Conservation (phyloP, 768 basidiomycete genomes). For the Lactarius evosmus region DNA sequence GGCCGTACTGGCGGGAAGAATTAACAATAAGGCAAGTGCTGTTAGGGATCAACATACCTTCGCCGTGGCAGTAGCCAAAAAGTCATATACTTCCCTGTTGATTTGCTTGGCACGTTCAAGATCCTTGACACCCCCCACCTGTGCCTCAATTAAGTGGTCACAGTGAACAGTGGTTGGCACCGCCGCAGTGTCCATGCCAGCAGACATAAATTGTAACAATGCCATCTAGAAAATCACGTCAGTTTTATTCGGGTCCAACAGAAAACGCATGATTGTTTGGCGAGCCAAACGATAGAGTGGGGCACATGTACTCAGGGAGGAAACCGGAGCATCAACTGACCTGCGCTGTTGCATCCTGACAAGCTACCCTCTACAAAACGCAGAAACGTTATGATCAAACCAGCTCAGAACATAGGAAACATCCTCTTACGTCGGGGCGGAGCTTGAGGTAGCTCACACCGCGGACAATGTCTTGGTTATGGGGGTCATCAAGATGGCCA, state of each 20-base stretch:
- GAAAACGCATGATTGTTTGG: background rate
- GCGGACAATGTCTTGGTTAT: slow-evolving; percentile 84
- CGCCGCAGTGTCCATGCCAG: slow-evolving; percentile 95
- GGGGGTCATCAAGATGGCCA: slow-evolving; percentile 95
- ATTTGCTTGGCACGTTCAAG: slow-evolving; percentile 85
- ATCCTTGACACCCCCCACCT: slow-evolving; percentile 91
- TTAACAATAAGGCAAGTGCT: slow-evolving; percentile 10
- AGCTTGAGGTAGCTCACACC: slow-evolving; percentile 96
- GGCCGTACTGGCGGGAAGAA: slow-evolving; percentile 66
- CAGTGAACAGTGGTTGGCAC: slow-evolving; percentile 99
- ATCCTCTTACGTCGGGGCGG: slow-evolving; percentile 82
- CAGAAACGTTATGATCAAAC: slow-evolving; percentile 21
- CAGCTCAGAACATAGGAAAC: slow-evolving; percentile 11
- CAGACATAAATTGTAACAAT: slow-evolving; percentile 99
- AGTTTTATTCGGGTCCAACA: background rate
- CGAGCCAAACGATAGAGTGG: background rate
- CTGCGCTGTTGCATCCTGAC: slow-evolving; percentile 89
- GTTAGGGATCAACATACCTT: slow-evolving; percentile 50
- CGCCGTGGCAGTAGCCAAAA: slow-evolving; percentile 94
- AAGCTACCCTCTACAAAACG: slow-evolving; percentile 69
- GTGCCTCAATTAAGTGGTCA: slow-evolving; percentile 98
- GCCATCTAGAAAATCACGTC: slow-evolving; percentile 70
- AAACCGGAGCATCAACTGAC: slow-evolving; percentile 15
- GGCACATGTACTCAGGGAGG: background rate
- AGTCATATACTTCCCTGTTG: slow-evolving; percentile 99